Percentiles rank a stretch among this genome's conserved stretches.
Evolutionary conservation across 2,329 filamentous ascomycete genomes (phyloP).

Genomic region (Rachicladosporium sp.): DNA sequence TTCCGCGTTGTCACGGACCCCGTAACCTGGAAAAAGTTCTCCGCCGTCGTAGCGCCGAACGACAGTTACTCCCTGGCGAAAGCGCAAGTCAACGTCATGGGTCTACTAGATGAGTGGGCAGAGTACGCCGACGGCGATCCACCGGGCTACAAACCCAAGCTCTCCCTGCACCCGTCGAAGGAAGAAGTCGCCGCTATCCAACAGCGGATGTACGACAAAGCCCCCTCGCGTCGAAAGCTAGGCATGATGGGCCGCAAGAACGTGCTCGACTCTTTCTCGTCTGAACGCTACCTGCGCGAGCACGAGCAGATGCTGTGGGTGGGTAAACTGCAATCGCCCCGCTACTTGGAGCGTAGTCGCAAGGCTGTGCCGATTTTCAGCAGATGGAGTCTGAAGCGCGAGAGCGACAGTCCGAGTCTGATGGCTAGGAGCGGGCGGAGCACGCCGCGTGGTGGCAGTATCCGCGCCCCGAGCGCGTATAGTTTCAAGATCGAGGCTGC

Average conservation of each 20-base stretch:
- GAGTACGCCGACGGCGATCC: conserved; percentile 44
- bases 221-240: conserved; percentile 41
- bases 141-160: conserved; percentile 25
- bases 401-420: conserved; percentile 5
- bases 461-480: conserved; percentile 4
- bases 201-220: conserved; percentile 49
- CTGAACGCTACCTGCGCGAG: conserved; percentile 44
- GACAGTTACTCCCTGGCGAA: conserved; percentile 48
- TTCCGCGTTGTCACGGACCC: conserved; percentile 45
- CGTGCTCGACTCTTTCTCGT: conserved; percentile 47
- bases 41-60: conserved; percentile 52
- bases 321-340: conserved; percentile 10
- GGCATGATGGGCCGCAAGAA: conserved; percentile 48
- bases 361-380: conserved; percentile 5
- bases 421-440: conserved; percentile 4
- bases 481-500: conserved; percentile 6
- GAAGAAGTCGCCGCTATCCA: conserved; percentile 43
- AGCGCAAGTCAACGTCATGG: conserved; percentile 51
- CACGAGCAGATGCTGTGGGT: conserved; percentile 21
- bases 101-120: conserved; percentile 49
- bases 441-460: conserved; percentile 1
- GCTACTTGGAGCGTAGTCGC: conserved; percentile 6
- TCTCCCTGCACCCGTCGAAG: conserved; percentile 37
- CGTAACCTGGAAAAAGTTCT: conserved; percentile 37
- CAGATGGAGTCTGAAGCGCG: conserved; percentile 4